phyloP scores from a whole-genome alignment of 495 filamentous ascomycete genomes.

The Hyaloscypha bicolor region DNA sequence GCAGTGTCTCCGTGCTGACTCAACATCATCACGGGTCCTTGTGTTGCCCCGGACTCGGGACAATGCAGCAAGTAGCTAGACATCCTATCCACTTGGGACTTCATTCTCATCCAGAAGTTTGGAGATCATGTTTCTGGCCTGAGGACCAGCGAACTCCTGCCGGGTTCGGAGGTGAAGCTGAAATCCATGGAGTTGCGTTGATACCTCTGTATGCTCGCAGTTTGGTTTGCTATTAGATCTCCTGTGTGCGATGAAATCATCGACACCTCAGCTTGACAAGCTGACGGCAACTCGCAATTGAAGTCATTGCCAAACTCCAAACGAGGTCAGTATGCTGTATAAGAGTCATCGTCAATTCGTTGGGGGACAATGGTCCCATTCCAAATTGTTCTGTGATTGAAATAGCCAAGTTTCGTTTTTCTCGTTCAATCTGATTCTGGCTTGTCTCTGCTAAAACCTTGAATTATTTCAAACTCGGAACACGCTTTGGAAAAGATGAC shows the following conservation, averaged over 20 bases:
- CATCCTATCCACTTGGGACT: neutral
- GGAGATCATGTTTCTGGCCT: neutral
- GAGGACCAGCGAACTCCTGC: neutral
- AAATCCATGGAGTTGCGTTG: neutral
- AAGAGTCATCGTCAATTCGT: conserved; percentile 12
- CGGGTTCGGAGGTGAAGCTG: no score
- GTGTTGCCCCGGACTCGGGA: neutral
- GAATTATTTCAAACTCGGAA: neutral
- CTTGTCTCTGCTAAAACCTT: neutral
- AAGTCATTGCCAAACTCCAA: conserved; percentile 16
- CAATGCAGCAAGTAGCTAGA: neutral
- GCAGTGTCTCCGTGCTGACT: neutral
- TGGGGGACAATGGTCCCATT: neutral
- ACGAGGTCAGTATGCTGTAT: conserved; percentile 6
- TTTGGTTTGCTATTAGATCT: conserved; percentile 18
- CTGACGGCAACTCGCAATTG: neutral
- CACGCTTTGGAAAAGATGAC: neutral
- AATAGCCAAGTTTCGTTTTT: neutral
- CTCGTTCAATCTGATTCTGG: neutral
- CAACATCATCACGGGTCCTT: neutral
- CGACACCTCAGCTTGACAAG: conserved; percentile 20
- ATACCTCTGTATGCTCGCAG: neutral
- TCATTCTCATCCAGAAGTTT: neutral
- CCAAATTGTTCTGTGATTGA: neutral
- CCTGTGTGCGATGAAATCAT: conserved; percentile 21